A percentile compares a stretch with the other conserved stretches of the same genome.
phyloP scores from a whole-genome alignment of 257 asterid genomes.

The Anisodus tanguticus region DNA sequence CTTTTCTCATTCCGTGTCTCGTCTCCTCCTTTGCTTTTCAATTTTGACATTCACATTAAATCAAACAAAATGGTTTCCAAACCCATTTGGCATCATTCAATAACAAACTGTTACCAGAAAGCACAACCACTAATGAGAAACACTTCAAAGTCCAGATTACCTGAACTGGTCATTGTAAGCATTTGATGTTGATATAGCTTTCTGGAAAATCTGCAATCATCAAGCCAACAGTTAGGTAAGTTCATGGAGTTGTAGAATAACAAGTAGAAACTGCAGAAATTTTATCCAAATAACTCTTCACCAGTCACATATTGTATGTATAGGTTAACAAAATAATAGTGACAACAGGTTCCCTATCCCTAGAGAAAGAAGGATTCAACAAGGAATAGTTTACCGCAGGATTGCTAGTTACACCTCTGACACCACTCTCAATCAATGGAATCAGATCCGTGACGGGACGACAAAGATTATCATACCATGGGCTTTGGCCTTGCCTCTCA shows the following conservation, averaged over 20 bases:
- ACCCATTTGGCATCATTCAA: neutral
- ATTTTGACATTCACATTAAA: neutral
- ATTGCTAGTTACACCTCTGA: constrained; percentile 97
- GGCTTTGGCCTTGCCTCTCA: constrained; percentile 96
- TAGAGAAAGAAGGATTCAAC: neutral
- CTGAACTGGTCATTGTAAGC: constrained; percentile 97
- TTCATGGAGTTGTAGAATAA: constrained; percentile 7
- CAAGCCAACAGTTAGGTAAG: constrained; percentile 12
- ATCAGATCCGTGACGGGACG: constrained; percentile 98
- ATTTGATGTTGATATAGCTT: constrained; percentile 96
- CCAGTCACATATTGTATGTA: neutral
- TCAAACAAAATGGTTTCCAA: neutral
- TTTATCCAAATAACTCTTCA: neutral
- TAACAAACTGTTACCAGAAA: constrained; percentile 28
- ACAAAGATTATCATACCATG: constrained; percentile 96
- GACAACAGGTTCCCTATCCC: neutral
- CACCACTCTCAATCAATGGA: constrained; percentile 90
- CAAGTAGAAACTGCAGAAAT: constrained; percentile 15
- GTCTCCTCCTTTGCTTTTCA: neutral
- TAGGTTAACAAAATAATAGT: neutral
- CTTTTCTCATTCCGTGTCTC: neutral
- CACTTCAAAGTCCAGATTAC: constrained; percentile 40
- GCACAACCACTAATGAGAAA: constrained; percentile 18
- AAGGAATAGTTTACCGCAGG: constrained; percentile 73
- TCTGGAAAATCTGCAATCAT: constrained; percentile 88